Conservation (phyloP, 495 filamentous ascomycete genomes). For the Tuber calosporum region DNA sequence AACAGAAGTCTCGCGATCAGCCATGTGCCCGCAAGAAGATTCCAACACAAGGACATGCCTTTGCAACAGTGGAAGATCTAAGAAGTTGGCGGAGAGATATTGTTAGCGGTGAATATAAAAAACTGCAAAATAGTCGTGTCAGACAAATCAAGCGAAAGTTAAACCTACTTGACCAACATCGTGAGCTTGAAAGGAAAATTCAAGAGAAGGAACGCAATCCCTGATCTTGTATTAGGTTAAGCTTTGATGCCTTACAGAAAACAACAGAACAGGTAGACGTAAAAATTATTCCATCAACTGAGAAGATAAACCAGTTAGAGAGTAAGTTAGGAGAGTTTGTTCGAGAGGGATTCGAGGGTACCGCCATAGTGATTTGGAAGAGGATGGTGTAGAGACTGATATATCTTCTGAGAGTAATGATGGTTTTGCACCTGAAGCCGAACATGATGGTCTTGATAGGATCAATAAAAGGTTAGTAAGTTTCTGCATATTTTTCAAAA, state of each 20-base stretch:
- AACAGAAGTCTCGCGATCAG: neutral
- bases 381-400: neutral
- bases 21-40: neutral
- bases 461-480: no score
- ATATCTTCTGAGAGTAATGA: neutral
- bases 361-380: neutral
- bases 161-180: no score
- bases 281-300: no score
- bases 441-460: neutral
- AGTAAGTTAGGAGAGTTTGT: neutral
- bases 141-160: no score
- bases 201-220: no score
- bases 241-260: no score
- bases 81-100: neutral
- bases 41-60: conserved; percentile 4
- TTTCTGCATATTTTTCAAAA: no score
- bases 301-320: neutral
- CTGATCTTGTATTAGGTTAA: no score
- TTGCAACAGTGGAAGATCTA: neutral
- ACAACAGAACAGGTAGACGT: no score
- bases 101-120: neutral
- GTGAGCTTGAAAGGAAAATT: no score
- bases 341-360: neutral
- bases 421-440: neutral
- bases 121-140: no score